phyloP scores from a whole-genome alignment of 192 early-diverging fungal genomes.

The Podila epicladia region DNA sequence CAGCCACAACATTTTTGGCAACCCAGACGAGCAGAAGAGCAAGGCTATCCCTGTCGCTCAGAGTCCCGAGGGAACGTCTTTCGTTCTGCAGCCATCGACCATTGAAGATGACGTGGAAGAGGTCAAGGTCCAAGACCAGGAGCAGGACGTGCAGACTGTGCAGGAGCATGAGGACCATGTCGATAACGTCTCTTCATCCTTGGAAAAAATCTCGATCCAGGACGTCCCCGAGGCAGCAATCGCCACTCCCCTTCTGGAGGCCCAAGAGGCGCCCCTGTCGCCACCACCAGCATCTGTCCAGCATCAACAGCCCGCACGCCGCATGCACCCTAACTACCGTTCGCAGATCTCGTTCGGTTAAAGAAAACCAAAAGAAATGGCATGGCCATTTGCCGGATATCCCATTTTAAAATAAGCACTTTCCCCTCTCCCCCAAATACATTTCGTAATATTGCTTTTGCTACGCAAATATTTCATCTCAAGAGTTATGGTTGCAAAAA shows the following conservation, averaged over 20 bases:
- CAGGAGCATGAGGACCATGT: neutral
- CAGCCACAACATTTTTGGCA: slow-evolving; percentile 46
- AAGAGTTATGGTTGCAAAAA: too few species aligned
- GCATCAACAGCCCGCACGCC: neutral
- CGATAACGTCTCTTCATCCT: neutral
- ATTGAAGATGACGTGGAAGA: neutral
- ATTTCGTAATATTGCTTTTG: too few species aligned
- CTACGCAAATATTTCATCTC: too few species aligned
- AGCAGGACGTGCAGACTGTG: neutral
- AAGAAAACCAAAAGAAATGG: neutral
- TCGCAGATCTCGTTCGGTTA: neutral
- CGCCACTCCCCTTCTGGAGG: neutral
- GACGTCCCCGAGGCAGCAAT: neutral
- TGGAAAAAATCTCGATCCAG: neutral
- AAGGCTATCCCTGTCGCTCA: neutral
- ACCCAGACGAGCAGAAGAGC: slow-evolving; percentile 1
- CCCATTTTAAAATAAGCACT: too few species aligned
- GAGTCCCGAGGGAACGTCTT: neutral
- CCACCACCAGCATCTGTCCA: neutral
- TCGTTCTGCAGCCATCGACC: neutral
- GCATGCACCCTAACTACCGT: slow-evolving; percentile 1
- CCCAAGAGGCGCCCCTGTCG: neutral
- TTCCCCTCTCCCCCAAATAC: too few species aligned
- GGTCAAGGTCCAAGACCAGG: neutral
- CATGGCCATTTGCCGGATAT: too few species aligned